These are phyloP conservation scores for Dendrobium officinale DNA, from an alignment of 106 monocot species.

Conservation along the genomic window DNA sequence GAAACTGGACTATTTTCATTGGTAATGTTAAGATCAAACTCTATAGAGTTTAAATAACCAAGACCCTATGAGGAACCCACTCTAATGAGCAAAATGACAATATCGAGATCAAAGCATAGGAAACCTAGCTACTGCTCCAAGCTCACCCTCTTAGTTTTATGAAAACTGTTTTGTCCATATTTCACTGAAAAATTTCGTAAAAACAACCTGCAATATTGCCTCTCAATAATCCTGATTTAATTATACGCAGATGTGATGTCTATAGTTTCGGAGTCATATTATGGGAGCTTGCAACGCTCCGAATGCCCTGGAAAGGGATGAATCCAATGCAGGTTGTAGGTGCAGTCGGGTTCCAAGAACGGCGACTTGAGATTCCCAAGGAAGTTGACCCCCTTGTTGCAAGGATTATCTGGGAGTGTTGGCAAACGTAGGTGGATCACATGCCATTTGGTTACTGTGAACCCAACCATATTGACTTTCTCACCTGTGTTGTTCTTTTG, in stretches of 20 bases:
- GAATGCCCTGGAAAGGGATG: constrained; percentile 98
- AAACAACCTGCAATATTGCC: not conserved
- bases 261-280: constrained; percentile 98
- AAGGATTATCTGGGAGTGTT: constrained; percentile 79
- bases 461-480: not conserved
- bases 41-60: too few species aligned
- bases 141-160: not conserved
- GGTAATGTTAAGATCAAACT: too few species aligned
- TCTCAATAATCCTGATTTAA: not conserved
- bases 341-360: constrained; percentile 91
- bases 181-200: not conserved
- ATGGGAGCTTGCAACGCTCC: constrained; percentile 91
- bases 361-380: constrained; percentile 87
- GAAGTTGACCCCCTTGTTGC: constrained; percentile 86
- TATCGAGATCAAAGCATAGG: too few species aligned
- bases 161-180: not conserved
- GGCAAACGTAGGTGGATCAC: constrained; percentile 62
- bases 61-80: too few species aligned
- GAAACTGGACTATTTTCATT: too few species aligned
- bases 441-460: not conserved
- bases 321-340: constrained; percentile 99
- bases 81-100: too few species aligned
- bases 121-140: not conserved
- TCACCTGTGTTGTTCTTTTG: not conserved
- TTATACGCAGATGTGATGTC: constrained; percentile 79